Evolutionary conservation across 257 asterid genomes (phyloP).

Genomic region (Fraxinus americana): DNA sequence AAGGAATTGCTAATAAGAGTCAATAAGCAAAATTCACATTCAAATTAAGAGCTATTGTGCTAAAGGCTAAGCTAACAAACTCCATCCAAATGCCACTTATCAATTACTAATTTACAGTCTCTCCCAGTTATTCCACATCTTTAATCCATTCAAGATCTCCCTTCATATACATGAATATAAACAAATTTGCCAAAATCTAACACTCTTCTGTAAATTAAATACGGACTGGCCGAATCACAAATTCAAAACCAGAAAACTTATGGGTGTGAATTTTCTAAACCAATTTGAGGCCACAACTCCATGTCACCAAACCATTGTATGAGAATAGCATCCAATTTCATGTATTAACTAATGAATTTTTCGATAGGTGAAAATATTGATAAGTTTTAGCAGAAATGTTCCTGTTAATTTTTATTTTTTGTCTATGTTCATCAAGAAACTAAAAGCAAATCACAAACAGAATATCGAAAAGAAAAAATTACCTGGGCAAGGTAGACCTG

Average conservation of each 20-base stretch:
- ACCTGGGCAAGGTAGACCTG: no score
- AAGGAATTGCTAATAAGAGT: background rate
- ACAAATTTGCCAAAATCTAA: background rate
- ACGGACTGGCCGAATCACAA: background rate
- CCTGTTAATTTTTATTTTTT: no score
- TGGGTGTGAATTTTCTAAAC: background rate
- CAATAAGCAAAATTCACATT: background rate
- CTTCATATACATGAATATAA: background rate
- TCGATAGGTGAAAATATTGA: no score
- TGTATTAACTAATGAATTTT: background rate
- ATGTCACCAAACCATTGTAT: background rate
- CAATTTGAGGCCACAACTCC: constrained; percentile 5
- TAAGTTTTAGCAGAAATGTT: no score
- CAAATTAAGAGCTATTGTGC: background rate
- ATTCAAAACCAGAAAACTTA: background rate
- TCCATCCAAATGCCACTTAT: background rate
- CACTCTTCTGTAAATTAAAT: background rate
- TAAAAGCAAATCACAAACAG: background rate
- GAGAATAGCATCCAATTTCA: background rate
- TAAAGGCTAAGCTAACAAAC: background rate
- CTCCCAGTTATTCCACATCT: background rate
- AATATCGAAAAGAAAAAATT: background rate
- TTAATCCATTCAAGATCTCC: background rate
- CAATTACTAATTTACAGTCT: background rate
- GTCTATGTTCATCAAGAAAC: no score